These are phyloP conservation scores for Paspalum vaginatum DNA, from an alignment of 176 grass and related monocot genomes.

Conservation along the genomic window DNA sequence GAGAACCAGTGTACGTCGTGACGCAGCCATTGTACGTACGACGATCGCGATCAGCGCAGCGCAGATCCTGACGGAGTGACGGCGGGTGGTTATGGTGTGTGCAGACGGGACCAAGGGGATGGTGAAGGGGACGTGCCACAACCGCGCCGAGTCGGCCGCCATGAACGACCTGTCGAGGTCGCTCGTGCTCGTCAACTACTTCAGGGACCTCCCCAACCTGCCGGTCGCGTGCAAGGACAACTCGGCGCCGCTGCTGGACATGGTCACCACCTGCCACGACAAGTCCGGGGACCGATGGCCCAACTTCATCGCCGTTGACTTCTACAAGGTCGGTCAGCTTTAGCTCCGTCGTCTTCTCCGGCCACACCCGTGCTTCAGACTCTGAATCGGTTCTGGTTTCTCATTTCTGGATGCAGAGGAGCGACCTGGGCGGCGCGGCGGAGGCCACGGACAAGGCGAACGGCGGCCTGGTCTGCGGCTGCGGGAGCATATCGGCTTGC, in stretches of 20 bases:
- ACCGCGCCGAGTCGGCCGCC: conserved; percentile 68
- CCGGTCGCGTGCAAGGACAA: conserved; percentile 76
- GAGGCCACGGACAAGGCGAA: conserved; percentile 77
- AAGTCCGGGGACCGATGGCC: conserved; percentile 61
- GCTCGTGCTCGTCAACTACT: conserved; percentile 90
- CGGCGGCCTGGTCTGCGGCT: conserved; percentile 69
- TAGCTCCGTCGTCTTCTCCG: background rate
- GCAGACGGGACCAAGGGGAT: conserved; percentile 85
- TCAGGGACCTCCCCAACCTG: conserved; percentile 55
- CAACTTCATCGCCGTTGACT: conserved; percentile 93
- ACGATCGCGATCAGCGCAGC: too few relatives aligned
- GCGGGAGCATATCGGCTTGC: conserved; percentile 59
- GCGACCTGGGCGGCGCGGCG: conserved; percentile 64
- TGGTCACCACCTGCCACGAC: conserved; percentile 61
- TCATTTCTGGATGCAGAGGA: conserved; percentile 54
- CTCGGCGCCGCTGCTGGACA: conserved; percentile 61
- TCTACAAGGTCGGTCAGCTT: conserved; percentile 60
- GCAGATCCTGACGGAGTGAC: background rate
- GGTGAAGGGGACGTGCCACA: conserved; percentile 59
- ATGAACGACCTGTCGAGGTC: conserved; percentile 85
- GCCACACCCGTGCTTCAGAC: background rate
- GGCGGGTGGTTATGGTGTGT: background rate
- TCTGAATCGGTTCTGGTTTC: background rate
- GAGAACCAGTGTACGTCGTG: conserved; percentile 78
- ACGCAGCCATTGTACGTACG: too few relatives aligned